Evolutionary conservation across 345 rosid species (phyloP).

Genomic region (Citrus maxima): DNA sequence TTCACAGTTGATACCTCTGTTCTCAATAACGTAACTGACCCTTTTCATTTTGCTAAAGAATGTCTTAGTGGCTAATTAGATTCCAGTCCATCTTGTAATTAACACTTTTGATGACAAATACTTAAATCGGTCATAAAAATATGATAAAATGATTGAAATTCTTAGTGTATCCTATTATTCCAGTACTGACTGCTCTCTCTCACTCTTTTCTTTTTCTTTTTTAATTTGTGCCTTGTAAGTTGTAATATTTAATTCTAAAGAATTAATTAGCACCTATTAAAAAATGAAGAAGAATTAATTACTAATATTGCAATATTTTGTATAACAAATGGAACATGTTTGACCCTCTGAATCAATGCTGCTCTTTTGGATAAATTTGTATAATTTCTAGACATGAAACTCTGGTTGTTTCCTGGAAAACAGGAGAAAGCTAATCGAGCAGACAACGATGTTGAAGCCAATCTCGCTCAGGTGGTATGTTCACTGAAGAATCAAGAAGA

Average conservation of each 20-base stretch:
- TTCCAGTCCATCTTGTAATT: neutral
- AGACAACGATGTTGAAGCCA: neutral
- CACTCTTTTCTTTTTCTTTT: neutral
- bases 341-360: neutral
- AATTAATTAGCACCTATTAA: neutral
- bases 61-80: neutral
- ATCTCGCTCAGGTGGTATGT: neutral
- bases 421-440: neutral
- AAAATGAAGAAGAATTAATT: neutral
- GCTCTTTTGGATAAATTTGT: neutral
- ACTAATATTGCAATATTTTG: neutral
- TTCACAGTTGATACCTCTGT: slow-evolving; percentile 79
- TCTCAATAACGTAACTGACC: slow-evolving; percentile 24
- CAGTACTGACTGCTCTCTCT: neutral
- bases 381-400: neutral
- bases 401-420: neutral
- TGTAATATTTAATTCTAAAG: neutral
- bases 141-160: neutral
- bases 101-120: neutral
- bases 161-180: neutral
- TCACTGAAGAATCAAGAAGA: neutral
- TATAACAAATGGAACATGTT: neutral
- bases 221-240: neutral
- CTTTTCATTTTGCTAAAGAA: neutral
- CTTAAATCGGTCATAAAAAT: neutral